phyloP scores from a whole-genome alignment of 169 alveolate species.

The Miamiensis avidus region DNA sequence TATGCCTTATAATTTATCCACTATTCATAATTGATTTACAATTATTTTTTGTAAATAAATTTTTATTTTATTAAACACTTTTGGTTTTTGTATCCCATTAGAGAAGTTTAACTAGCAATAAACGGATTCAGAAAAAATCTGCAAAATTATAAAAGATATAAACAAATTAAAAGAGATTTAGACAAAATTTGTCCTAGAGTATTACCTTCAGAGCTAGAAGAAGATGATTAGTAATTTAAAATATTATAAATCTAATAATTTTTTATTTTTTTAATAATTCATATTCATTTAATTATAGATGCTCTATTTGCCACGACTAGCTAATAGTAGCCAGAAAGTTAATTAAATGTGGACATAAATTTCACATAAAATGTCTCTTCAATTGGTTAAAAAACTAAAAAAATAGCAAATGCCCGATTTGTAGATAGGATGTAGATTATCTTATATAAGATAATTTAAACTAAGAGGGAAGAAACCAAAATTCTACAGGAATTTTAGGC shows the following conservation, averaged over 20 bases:
- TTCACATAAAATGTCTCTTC: constrained; percentile 22
- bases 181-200: constrained; percentile 17
- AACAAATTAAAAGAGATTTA: not conserved
- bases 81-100: constrained; percentile 5
- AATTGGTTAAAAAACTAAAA: constrained; percentile 14
- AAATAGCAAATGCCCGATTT: constrained; percentile 11
- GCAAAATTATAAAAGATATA: not conserved
- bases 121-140: not conserved
- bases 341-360: constrained; percentile 14
- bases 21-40: not conserved
- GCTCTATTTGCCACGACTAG: constrained; percentile 23
- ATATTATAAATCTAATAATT: too few relatives aligned
- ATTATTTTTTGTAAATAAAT: not conserved
- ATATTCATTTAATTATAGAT: not conserved
- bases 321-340: constrained; percentile 7
- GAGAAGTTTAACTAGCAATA: not conserved
- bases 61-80: not conserved
- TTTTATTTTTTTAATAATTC: too few relatives aligned
- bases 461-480: not conserved
- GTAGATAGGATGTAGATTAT: constrained; percentile 16
- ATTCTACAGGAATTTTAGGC: not conserved
- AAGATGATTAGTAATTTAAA: not conserved
- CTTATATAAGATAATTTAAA: not conserved
- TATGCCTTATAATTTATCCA: not conserved
- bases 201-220: not conserved